Percentiles rank a stretch among this genome's conserved stretches.
These are phyloP conservation scores for Pascua guehoae DNA, from an alignment of 1,284 basidiomycete genomes.

Conservation along the genomic window DNA sequence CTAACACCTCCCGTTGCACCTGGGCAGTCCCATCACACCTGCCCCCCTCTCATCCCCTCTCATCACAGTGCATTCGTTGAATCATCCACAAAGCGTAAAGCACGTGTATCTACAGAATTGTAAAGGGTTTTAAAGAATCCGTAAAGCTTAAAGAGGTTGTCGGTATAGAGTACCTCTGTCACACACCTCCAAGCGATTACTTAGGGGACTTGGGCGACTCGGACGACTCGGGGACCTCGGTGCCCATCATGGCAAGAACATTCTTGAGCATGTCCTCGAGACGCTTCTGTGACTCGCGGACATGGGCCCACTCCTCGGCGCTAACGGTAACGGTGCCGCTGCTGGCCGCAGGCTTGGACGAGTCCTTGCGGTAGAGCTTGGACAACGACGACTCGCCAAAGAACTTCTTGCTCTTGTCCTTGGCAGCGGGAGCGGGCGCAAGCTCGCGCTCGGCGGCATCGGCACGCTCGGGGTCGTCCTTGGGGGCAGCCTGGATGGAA, in stretches of 20 bases:
- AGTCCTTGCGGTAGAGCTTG: conserved; percentile 14
- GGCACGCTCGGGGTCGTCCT: conserved; percentile 3
- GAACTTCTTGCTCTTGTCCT: conserved; percentile 1
- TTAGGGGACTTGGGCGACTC: too few relatives aligned
- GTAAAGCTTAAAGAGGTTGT: too few relatives aligned
- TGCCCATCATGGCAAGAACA: conserved; percentile 19
- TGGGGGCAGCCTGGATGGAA: not conserved
- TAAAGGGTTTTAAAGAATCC: too few relatives aligned
- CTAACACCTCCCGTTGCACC: too few relatives aligned
- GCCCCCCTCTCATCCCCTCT: too few relatives aligned
- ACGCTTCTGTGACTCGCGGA: conserved; percentile 33
- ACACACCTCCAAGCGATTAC: too few relatives aligned
- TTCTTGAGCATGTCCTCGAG: conserved; percentile 39
- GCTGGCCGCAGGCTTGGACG: conserved; percentile 18
- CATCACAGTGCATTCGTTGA: too few relatives aligned
- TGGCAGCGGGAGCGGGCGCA: not conserved
- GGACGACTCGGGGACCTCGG: not conserved
- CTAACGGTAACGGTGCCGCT: conserved; percentile 6
- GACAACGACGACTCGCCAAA: not conserved
- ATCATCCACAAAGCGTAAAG: too few relatives aligned
- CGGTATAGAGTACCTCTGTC: too few relatives aligned
- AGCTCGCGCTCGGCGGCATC: not conserved
- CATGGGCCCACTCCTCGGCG: conserved; percentile 28
- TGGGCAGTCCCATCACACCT: too few relatives aligned
- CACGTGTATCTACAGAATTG: too few relatives aligned